These are phyloP conservation scores for Pseudozyma thailandica DNA, from an alignment of 1,284 basidiomycete species.

Conservation along the genomic window DNA sequence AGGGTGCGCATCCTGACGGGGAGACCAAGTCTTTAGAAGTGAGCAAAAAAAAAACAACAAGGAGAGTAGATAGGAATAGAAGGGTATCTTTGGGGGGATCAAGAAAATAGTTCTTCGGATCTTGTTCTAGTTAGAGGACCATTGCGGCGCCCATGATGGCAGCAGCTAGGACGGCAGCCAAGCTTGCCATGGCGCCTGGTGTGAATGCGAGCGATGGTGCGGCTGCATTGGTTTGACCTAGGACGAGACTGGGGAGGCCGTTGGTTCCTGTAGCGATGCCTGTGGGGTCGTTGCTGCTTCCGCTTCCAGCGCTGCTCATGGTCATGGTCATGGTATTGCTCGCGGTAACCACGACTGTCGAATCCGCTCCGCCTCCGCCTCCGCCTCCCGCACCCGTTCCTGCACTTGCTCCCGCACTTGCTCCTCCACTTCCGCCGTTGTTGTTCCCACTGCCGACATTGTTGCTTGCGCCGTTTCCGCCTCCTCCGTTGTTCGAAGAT, in stretches of 20 bases:
- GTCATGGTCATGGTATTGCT: no score
- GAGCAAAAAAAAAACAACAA: no score
- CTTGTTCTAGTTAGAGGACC: not conserved
- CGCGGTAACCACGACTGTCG: constrained; percentile 11
- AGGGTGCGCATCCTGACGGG: no score
- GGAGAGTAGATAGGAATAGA: no score
- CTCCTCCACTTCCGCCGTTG: not conserved
- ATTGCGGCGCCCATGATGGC: not conserved
- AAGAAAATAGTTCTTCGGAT: no score
- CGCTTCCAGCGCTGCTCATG: no score
- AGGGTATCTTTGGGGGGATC: no score
- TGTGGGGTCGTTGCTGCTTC: constrained; percentile 5
- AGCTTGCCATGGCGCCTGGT: not conserved
- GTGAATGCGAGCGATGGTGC: no score
- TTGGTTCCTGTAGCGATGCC: constrained; percentile 10
- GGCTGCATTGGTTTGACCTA: constrained; percentile 4
- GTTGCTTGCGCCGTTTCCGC: not conserved
- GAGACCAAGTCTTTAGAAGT: no score
- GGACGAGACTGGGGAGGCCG: constrained; percentile 15
- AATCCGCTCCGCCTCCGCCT: not conserved
- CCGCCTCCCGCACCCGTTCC: constrained; percentile 5
- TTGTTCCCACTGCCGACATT: not conserved
- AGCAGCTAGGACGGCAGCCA: not conserved
- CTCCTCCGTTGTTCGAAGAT: not conserved
- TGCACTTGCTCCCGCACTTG: no score